A percentile compares a stretch with the other conserved stretches of the same genome.
phyloP scores from a whole-genome alignment of 768 basidiomycete genomes.

The Sporobolomyces pararoseus region DNA sequence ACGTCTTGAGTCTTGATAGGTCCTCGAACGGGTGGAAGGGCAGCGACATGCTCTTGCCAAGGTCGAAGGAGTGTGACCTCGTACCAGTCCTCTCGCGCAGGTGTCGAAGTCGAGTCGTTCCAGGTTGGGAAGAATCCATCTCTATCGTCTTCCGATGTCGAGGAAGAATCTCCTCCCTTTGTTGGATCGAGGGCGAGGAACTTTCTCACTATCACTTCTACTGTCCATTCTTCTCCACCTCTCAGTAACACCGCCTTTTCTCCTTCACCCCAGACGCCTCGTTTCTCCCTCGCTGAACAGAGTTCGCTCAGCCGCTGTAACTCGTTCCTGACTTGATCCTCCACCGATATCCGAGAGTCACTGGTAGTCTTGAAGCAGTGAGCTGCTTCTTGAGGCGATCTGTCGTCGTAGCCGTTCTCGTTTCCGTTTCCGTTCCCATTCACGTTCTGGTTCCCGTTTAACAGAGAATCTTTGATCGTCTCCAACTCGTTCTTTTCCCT shows the following conservation, averaged over 20 bases:
- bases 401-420: too few species aligned
- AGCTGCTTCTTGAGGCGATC: too few species aligned
- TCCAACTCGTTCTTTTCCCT: constrained; percentile 2
- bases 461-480: constrained; percentile 14
- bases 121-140: neutral
- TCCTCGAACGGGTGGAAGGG: neutral
- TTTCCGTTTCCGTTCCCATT: neutral
- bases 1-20: constrained; percentile 6
- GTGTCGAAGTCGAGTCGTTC: neutral
- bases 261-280: constrained; percentile 7
- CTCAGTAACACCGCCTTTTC: constrained; percentile 9
- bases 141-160: neutral
- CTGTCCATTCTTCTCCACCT: constrained; percentile 4
- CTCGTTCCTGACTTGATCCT: constrained; percentile 9
- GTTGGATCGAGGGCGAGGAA: neutral
- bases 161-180: neutral
- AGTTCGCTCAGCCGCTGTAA: constrained; percentile 5
- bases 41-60: neutral
- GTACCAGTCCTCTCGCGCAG: constrained; percentile 3
- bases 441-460: neutral
- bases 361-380: too few species aligned
- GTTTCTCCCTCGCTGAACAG: neutral
- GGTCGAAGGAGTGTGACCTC: constrained; percentile 22
- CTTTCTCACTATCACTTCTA: constrained; percentile 17
- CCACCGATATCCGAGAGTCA: too few species aligned